Percentiles rank a stretch among this genome's conserved stretches.
Evolutionary conservation across 192 early-diverging fungal genomes (phyloP).

Genomic region (Umbelopsis isabellina): DNA sequence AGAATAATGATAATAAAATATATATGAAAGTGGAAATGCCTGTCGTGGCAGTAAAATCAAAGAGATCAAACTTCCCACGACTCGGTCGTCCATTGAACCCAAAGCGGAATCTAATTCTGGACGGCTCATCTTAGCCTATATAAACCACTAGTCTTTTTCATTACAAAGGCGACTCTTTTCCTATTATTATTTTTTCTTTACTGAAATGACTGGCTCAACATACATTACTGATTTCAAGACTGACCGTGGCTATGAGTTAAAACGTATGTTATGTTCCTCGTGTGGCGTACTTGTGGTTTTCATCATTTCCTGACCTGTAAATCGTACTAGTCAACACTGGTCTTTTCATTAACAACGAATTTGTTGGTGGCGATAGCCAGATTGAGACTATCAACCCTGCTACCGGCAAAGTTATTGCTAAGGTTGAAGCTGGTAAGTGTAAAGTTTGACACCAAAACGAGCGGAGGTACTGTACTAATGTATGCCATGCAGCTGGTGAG

Average conservation of each 20-base stretch:
- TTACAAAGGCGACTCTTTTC: background rate
- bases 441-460: constrained; percentile 34
- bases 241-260: constrained; percentile 15
- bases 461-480: constrained; percentile 9
- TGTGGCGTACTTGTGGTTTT: background rate
- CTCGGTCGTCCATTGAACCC: background rate
- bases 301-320: background rate
- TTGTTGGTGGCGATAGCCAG: constrained; percentile 55
- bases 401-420: constrained; percentile 60
- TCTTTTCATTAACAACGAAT: constrained; percentile 76
- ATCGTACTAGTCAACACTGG: constrained; percentile 49
- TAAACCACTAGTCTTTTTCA: background rate
- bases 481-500: constrained; percentile 53
- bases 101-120: constrained; percentile 1
- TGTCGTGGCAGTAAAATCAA: background rate
- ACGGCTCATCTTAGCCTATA: background rate
- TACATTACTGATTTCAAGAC: constrained; percentile 11
- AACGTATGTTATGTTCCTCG: background rate
- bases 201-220: constrained; percentile 1
- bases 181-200: background rate
- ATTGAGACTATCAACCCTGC: constrained; percentile 72
- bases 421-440: constrained; percentile 47
- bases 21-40: background rate
- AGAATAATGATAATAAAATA: background rate
- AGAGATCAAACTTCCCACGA: constrained; percentile 9